Base-by-base conservation (phyloP, 257 asterid species). In the Primulina eburnea region DNA sequence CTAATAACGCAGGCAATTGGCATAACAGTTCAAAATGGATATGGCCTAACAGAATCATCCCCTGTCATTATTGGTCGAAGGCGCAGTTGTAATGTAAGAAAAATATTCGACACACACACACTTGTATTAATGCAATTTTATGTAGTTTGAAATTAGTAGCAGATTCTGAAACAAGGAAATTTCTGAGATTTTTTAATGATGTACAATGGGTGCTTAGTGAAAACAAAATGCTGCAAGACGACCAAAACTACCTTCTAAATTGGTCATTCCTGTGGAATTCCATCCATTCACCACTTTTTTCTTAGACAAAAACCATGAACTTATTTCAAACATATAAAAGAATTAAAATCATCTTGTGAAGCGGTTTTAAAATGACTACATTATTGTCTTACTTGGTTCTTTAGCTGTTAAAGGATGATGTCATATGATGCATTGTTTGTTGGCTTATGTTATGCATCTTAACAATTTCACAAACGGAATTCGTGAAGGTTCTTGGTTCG, bases 1-100 rank as follows among this genome's bases (percentile, higher is more conserved):
- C 29, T 73, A n/a, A 71, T 75, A 64, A 75, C 26, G 68, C 86
- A 93, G 99, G 96, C 97, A 20, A 88, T 93, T 73, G 99, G 68
- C 66, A 81, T 90, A 70, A 87, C 56, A 58, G 40, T 93, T 62
- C 99, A 85, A 79, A 93, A 93, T 80, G 99, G 99, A 56, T 93
- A 87, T 55, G 99, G 99, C 75, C 75, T 93, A 83, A 90, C 99
- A 62, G 99, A 93, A 78, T 72, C 97, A 28, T 83, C 99, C 53
- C 99, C 99, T 55, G 99, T 93, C 67, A 85, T 86, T 68, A 92
- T 97, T 16, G 96, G 92, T 67, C 84, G 99, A 76, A 77, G 57
- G 14, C 85, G 43, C 14, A 68, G 72, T 62, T 85, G 85, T 69
- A 93, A 93, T 70, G 99, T 93, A 80, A 84, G 94, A 67, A 68